phyloP scores from a whole-genome alignment of 495 filamentous ascomycete species.

The Penicillium turbatum region DNA sequence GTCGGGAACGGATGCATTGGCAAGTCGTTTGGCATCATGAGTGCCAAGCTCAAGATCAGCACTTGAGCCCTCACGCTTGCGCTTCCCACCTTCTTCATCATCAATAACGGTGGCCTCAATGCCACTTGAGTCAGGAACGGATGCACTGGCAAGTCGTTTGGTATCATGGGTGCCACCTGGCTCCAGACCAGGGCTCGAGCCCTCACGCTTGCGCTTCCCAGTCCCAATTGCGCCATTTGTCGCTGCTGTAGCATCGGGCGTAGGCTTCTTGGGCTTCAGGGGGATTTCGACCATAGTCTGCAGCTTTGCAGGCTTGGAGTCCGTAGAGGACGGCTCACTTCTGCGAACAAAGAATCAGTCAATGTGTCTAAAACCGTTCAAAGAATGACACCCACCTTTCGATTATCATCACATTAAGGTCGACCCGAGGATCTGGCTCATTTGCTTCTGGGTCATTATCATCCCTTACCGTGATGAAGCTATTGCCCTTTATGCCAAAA shows the following conservation, averaged over 20 bases:
- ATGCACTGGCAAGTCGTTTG: constrained; percentile 42
- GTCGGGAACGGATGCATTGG: constrained; percentile 24
- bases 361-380: neutral
- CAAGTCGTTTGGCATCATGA: constrained; percentile 43
- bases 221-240: constrained; percentile 21
- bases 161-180: constrained; percentile 31
- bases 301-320: constrained; percentile 43
- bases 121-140: constrained; percentile 27
- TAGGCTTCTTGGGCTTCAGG: constrained; percentile 40
- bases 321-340: constrained; percentile 29
- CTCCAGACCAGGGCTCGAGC: constrained; percentile 39
- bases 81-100: constrained; percentile 46
- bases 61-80: constrained; percentile 43
- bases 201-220: constrained; percentile 44
- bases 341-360: constrained; percentile 17
- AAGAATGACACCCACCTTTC: constrained; percentile 33
- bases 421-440: constrained; percentile 77
- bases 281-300: constrained; percentile 47
- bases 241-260: constrained; percentile 12
- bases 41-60: constrained; percentile 34
- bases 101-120: constrained; percentile 48
- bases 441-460: constrained; percentile 74
- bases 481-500: constrained; percentile 66
- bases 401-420: constrained; percentile 64
- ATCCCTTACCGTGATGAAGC: constrained; percentile 80